Evolutionary conservation across 345 rosid genomes (phyloP), one percentile per base, ranked within the genome.

Genomic region (Lepidium didymum): DNA sequence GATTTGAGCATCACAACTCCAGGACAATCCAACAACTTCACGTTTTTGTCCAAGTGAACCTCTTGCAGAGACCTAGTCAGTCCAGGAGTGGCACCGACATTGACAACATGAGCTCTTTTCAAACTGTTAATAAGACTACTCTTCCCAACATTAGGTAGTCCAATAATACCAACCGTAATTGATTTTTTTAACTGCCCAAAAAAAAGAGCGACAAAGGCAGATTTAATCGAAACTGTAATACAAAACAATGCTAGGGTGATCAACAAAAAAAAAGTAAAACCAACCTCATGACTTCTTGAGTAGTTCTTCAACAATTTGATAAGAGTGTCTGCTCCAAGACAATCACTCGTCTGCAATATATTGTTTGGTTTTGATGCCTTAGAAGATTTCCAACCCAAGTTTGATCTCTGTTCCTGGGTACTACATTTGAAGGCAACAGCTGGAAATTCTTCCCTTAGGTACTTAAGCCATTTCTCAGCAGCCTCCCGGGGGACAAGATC

Each of bases 401-500:
- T 91, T 62, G 96, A 80, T 66, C 89, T 77, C 79, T 89, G 96
- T 82, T 91, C 97, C 70, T 94, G 97, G 23, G 96, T 91, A 69
- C 87, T 91, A 75, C 99, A 91, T 78, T 91, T 94, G 69, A 94
- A 94, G 49, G 99, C 97, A 80, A 91, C 97, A 21, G 99, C 84
- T 10, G 97, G 97, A n/a, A 87, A 80, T 67, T 91, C 97, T 81
- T 87, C 97, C 77, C 99, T 85, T 35, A 94, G 95, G 68, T 86
- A 91, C 75, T 78, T 91, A 4, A 94, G 87, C 99, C 97, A 94
- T 77, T 89, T 94, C 70, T 94, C 96, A 66, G 86, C 92, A 81
- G 97, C 79, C 85, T 94, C 99, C 54, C 90, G 78, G n/a, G 99
- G 97, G 64, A 87, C 99, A 75, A 94, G 97, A 89, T 94, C 98